These are phyloP conservation scores for Elongisporangium undulatum DNA, from an alignment of 352 stramenopile species.

Conservation along the genomic window DNA sequence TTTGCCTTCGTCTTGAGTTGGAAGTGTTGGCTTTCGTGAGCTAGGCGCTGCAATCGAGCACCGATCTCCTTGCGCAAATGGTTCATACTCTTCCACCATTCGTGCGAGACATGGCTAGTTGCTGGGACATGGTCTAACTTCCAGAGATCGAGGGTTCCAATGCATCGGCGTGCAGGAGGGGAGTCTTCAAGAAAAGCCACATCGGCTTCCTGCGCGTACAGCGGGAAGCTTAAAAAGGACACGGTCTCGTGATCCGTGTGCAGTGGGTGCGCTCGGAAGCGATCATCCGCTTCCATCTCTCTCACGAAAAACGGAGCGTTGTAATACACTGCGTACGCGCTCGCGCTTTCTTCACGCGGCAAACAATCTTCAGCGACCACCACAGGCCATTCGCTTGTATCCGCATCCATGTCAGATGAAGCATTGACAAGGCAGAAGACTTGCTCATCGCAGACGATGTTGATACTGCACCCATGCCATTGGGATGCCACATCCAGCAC, in stretches of 20 bases:
- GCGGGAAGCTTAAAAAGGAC: slow-evolving; percentile 66
- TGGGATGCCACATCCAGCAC: slow-evolving; percentile 56
- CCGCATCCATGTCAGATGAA: slow-evolving; percentile 27
- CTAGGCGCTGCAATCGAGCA: slow-evolving; percentile 42
- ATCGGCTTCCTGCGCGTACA: slow-evolving; percentile 27
- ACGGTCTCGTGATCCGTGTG: slow-evolving; percentile 50
- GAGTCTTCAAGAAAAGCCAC: slow-evolving; percentile 10
- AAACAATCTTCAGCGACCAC: slow-evolving; percentile 46
- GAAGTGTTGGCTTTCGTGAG: slow-evolving; percentile 33
- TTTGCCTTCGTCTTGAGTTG: slow-evolving; percentile 31
- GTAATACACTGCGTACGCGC: slow-evolving; percentile 64
- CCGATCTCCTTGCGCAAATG: slow-evolving; percentile 33
- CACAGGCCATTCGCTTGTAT: slow-evolving; percentile 26
- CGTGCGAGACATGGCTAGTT: slow-evolving; percentile 56
- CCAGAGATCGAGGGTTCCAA: slow-evolving; percentile 73
- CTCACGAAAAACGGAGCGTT: slow-evolving; percentile 62
- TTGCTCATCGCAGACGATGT: slow-evolving; percentile 47
- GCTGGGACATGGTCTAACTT: slow-evolving; percentile 42
- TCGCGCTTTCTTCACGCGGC: slow-evolving; percentile 60
- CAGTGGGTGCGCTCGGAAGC: slow-evolving; percentile 65
- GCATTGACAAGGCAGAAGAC: slow-evolving; percentile 66
- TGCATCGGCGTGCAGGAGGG: slow-evolving; percentile 20
- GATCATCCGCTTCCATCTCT: slow-evolving; percentile 51
- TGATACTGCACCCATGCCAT: slow-evolving; percentile 68
- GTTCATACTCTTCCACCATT: slow-evolving; percentile 43